Conservation (phyloP, 305 asterid species). For the Ilex paraguariensis region DNA sequence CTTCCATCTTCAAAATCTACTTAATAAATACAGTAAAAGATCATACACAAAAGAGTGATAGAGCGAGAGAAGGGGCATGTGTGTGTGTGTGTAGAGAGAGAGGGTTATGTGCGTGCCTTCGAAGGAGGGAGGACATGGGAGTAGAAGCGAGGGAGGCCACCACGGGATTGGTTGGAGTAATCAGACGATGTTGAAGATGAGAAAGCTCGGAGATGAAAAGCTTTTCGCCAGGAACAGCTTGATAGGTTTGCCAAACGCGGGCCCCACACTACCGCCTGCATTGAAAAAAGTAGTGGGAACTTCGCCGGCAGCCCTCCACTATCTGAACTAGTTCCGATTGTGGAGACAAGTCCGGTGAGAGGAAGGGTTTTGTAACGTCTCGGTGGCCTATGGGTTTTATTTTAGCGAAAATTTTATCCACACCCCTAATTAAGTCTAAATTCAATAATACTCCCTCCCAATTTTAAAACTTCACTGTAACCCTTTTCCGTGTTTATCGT, state of each 20-base stretch:
- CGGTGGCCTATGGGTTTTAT: too few relatives aligned
- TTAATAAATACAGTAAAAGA: neutral
- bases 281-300: slow-evolving; percentile 7
- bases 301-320: slow-evolving; percentile 10
- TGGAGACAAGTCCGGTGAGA: too few relatives aligned
- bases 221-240: slow-evolving; percentile 18
- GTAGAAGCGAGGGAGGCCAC: slow-evolving; percentile 91
- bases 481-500: too few relatives aligned
- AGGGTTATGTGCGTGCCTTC: slow-evolving; percentile 26
- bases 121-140: slow-evolving; percentile 59
- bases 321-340: too few relatives aligned
- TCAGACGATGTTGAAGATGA: slow-evolving; percentile 42
- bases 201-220: slow-evolving; percentile 33
- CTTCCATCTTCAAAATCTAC: neutral
- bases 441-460: too few relatives aligned
- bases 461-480: too few relatives aligned
- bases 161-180: slow-evolving; percentile 76
- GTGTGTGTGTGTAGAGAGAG: neutral
- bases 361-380: too few relatives aligned
- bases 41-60: neutral
- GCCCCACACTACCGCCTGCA: slow-evolving; percentile 35
- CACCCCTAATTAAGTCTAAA: too few relatives aligned
- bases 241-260: slow-evolving; percentile 23
- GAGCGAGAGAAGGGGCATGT: neutral
- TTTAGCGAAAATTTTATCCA: too few relatives aligned